A percentile compares a stretch with the other conserved stretches of the same genome.
Evolutionary conservation across 2,329 filamentous ascomycete species (phyloP).

Genomic region (Chrysosporium keratinophilum): DNA sequence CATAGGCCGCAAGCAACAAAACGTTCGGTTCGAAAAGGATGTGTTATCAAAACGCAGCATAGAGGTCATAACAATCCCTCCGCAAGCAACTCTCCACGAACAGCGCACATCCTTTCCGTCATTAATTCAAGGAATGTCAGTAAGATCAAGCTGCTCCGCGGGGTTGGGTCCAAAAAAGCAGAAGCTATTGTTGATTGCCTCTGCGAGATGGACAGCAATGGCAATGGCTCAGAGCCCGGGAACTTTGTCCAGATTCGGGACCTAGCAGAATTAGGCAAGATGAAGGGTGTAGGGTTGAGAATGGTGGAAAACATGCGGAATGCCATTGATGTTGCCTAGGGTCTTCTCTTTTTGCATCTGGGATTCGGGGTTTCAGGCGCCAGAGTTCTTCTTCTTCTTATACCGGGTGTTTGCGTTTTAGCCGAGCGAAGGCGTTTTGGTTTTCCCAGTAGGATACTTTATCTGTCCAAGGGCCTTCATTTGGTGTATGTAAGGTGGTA

Average conservation of each 20-base stretch:
- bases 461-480: not conserved
- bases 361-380: not conserved
- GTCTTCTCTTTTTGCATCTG: not conserved
- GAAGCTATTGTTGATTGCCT: constrained; percentile 41
- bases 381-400: not conserved
- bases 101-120: constrained; percentile 35
- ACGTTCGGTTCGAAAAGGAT: constrained; percentile 3
- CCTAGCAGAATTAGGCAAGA: constrained; percentile 32
- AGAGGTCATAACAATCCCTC: constrained; percentile 11
- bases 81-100: constrained; percentile 32
- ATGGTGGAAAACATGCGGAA: constrained; percentile 41
- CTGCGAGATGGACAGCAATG: constrained; percentile 30
- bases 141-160: constrained; percentile 39
- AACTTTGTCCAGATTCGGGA: constrained; percentile 25
- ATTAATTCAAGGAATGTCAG: constrained; percentile 39
- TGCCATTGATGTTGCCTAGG: constrained; percentile 24
- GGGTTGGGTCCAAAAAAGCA: constrained; percentile 40
- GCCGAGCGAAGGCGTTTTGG: constrained; percentile 6
- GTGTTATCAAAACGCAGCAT: constrained; percentile 5
- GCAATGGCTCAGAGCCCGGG: constrained; percentile 12
- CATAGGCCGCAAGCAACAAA: not conserved
- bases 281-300: constrained; percentile 38
- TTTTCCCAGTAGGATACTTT: not conserved
- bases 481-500: not conserved
- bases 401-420: not conserved